Conservation (phyloP, 345 rosid species). For the Lumnitzera littorea region DNA sequence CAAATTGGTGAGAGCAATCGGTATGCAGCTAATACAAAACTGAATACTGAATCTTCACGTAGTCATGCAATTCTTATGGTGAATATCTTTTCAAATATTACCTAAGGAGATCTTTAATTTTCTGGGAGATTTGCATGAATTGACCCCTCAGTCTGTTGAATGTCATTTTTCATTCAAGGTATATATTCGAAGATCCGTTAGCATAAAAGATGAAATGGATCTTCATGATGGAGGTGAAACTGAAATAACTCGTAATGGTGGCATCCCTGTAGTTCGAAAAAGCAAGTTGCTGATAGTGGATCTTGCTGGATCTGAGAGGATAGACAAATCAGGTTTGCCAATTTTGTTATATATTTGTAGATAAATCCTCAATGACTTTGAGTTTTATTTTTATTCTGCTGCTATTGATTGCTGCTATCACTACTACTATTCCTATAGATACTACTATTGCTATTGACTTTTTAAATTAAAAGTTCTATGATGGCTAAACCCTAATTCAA, state of each 20-base stretch:
- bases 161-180: constrained; percentile 33
- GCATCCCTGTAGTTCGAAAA: constrained; percentile 58
- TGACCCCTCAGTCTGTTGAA: neutral
- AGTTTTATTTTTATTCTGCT: no score
- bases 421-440: no score
- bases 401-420: no score
- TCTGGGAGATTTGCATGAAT: neutral
- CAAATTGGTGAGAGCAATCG: constrained; percentile 88
- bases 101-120: neutral
- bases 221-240: constrained; percentile 16
- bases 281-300: constrained; percentile 92
- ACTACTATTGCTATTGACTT: no score
- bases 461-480: no score
- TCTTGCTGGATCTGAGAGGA: constrained; percentile 96
- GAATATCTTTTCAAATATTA: constrained; percentile 10
- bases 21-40: constrained; percentile 80
- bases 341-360: neutral
- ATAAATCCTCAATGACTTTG: no score
- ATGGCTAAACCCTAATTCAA: no score
- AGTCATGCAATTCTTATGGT: constrained; percentile 96
- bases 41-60: constrained; percentile 93
- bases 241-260: constrained; percentile 32
- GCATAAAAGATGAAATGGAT: constrained; percentile 27
- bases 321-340: constrained; percentile 82
- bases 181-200: constrained; percentile 48